Conservation (phyloP, 352 stramenopile species). For the Pythium biforme region DNA sequence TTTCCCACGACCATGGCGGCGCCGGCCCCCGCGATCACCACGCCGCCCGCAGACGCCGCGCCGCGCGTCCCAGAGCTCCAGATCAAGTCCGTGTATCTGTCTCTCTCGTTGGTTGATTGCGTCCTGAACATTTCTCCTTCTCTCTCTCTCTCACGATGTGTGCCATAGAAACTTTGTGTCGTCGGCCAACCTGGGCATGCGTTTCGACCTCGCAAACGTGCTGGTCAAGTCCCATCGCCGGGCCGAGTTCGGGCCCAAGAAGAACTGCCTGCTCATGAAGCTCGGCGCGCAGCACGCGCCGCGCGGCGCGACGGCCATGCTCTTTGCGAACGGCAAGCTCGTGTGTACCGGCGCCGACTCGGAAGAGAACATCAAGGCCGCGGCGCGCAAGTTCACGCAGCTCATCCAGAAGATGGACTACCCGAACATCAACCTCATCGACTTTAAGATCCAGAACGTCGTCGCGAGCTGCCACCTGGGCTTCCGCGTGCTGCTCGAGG, state of each 20-base stretch:
- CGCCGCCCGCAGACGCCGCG: not conserved
- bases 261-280: constrained; percentile 88
- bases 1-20: not conserved
- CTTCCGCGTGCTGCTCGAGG: constrained; percentile 80
- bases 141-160: not conserved
- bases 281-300: constrained; percentile 36
- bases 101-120: not conserved
- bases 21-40: not conserved
- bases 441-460: constrained; percentile 88
- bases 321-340: constrained; percentile 83
- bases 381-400: constrained; percentile 76
- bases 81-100: constrained; percentile 49
- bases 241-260: constrained; percentile 80
- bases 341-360: constrained; percentile 74
- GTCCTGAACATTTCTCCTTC: no score
- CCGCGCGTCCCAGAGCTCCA: constrained; percentile 36
- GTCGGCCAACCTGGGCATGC: constrained; percentile 79
- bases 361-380: constrained; percentile 74
- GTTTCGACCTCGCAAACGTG: constrained; percentile 71
- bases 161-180: constrained; percentile 67
- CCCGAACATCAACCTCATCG: constrained; percentile 80
- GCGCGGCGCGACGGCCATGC: constrained; percentile 69
- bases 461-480: constrained; percentile 67
- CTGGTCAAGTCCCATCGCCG: constrained; percentile 72
- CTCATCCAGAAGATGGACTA: constrained; percentile 88